Evolutionary conservation across 108 stramenopile genomes (phyloP).

Genomic region (Cyclostephanos tholiformis): DNA sequence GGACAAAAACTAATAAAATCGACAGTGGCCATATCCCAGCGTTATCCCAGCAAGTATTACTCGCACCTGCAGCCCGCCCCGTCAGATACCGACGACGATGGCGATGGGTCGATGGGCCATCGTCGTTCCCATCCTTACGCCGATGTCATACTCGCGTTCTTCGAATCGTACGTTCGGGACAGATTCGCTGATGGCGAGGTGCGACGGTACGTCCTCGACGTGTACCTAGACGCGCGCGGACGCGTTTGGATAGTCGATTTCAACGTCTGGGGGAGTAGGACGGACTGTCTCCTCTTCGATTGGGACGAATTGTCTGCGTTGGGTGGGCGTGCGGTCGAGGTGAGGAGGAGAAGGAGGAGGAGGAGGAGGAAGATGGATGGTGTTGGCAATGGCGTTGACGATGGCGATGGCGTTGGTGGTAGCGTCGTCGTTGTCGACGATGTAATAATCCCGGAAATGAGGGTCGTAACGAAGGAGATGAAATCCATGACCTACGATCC

Average conservation of each 20-base stretch:
- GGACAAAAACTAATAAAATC: neutral
- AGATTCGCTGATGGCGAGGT: conserved; percentile 48
- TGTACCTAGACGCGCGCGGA: conserved; percentile 83
- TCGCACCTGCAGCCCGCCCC: conserved; percentile 53
- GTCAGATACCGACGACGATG: too few relatives aligned
- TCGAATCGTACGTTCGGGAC: conserved; percentile 47
- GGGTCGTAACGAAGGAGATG: conserved; percentile 70
- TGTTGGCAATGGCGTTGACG: too few relatives aligned
- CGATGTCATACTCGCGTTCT: conserved; percentile 46
- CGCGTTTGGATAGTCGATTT: conserved; percentile 89
- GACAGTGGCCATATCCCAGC: conserved; percentile 69
- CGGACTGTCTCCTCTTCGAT: conserved; percentile 79
- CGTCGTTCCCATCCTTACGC: conserved; percentile 29
- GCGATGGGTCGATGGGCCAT: neutral
- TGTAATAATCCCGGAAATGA: conserved; percentile 43
- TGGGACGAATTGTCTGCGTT: conserved; percentile 74
- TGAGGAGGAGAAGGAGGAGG: neutral
- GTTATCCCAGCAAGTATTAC: conserved; percentile 75
- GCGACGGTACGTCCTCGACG: conserved; percentile 70
- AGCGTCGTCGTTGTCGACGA: neutral
- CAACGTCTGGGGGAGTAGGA: conserved; percentile 77
- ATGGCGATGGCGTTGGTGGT: too few relatives aligned
- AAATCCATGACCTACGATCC: conserved; percentile 77
- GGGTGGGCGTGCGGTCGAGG: conserved; percentile 12
- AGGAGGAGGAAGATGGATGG: too few relatives aligned